Conservation (phyloP, 202 grass and related monocot species). For the Zoysia matrella region DNA sequence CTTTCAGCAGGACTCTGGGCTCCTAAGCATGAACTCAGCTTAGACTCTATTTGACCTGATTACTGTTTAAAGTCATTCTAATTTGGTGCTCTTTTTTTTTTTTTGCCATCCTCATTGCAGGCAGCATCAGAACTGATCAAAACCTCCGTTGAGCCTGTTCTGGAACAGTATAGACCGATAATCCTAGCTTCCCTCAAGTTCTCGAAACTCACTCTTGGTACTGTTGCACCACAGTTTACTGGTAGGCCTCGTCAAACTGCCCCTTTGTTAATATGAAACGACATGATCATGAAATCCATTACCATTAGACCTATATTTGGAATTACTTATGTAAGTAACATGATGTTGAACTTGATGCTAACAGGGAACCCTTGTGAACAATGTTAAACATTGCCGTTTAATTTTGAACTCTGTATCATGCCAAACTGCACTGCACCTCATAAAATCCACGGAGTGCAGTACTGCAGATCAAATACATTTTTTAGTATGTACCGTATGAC, state of each 20-base stretch:
- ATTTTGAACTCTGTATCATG: background rate
- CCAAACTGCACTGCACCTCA: background rate
- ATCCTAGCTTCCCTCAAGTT: constrained; percentile 87
- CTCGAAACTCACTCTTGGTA: constrained; percentile 94
- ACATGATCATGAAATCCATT: background rate
- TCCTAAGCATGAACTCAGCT: background rate
- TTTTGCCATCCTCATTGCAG: constrained; percentile 46
- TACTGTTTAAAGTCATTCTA: constrained; percentile 4
- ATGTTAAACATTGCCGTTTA: background rate
- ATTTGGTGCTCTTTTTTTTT: constrained; percentile 24
- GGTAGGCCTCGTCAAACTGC: constrained; percentile 56
- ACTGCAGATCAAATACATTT: background rate
- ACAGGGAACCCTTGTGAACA: background rate
- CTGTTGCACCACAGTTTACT: constrained; percentile 94
- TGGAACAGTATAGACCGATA: constrained; percentile 89
- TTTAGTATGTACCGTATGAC: constrained; percentile 17
- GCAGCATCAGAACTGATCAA: constrained; percentile 93
- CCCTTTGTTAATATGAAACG: background rate
- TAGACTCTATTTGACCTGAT: constrained; percentile 4
- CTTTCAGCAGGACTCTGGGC: background rate
- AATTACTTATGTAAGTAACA: background rate
- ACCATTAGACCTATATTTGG: background rate
- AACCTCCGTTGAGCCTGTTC: constrained; percentile 81
- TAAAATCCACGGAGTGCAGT: background rate
- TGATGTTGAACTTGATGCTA: background rate